Evolutionary conservation across 768 basidiomycete species (phyloP).

Genomic region (Calocybe gangraenosa): DNA sequence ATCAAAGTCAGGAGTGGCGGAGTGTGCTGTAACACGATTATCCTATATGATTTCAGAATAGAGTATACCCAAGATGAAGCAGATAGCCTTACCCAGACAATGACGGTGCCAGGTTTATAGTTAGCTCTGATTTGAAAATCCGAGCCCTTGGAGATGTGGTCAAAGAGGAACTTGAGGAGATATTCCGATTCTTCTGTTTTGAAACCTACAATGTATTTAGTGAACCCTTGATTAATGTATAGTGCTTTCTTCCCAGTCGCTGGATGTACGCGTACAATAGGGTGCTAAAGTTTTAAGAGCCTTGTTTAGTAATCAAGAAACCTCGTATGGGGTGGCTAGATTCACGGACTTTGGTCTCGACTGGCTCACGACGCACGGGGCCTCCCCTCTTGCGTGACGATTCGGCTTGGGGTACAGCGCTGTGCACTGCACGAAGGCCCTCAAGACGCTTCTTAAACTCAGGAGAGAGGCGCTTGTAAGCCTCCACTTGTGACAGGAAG

Average conservation of each 20-base stretch:
- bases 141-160: constrained; percentile 46
- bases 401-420: constrained; percentile 50
- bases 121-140: constrained; percentile 47
- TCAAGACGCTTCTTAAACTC: constrained; percentile 55
- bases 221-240: constrained; percentile 55
- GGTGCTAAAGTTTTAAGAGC: constrained; percentile 30
- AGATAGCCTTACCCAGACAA: constrained; percentile 38
- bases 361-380: constrained; percentile 46
- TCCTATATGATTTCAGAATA: constrained; percentile 22
- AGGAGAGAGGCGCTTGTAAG: constrained; percentile 54
- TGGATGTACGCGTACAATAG: constrained; percentile 54
- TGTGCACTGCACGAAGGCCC: constrained; percentile 53
- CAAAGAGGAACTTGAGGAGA: constrained; percentile 50
- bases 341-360: constrained; percentile 36
- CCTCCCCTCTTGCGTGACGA: constrained; percentile 37
- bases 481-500: constrained; percentile 54
- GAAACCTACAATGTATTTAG: constrained; percentile 50
- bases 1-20: constrained; percentile 35
- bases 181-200: constrained; percentile 52
- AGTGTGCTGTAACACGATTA: constrained; percentile 45
- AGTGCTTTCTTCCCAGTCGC: constrained; percentile 61
- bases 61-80: neutral
- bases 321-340: neutral
- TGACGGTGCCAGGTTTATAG: constrained; percentile 51
- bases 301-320: no score